Conservation (phyloP, 2,329 filamentous ascomycete genomes). For the Hymenoscyphus fructigenus region DNA sequence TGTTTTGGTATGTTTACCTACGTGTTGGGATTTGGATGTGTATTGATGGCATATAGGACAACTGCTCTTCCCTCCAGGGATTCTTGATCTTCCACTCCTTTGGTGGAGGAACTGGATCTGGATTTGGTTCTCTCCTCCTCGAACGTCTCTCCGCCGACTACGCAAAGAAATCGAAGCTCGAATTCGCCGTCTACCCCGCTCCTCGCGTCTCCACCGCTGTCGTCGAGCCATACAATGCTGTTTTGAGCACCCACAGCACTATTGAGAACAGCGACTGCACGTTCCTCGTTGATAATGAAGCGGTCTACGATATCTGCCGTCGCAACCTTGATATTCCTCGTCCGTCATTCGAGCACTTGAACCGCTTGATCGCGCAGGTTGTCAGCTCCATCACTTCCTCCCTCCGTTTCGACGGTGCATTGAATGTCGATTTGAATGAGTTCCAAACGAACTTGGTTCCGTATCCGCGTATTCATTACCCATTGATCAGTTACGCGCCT, state of each 20-base stretch:
- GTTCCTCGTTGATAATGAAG: slow-evolving; percentile 68
- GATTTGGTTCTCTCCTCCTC: slow-evolving; percentile 63
- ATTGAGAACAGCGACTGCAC: slow-evolving; percentile 69
- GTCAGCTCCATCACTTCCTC: slow-evolving; percentile 67
- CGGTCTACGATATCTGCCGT: slow-evolving; percentile 66
- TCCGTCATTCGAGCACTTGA: slow-evolving; percentile 63
- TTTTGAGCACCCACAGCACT: slow-evolving; percentile 56
- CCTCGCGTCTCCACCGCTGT: slow-evolving; percentile 65
- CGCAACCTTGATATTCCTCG: slow-evolving; percentile 64
- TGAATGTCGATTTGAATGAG: slow-evolving; percentile 68
- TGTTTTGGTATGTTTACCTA: slow-evolving; percentile 49
- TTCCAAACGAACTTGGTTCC: slow-evolving; percentile 70
- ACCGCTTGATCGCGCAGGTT: slow-evolving; percentile 66
- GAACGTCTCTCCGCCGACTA: slow-evolving; percentile 65
- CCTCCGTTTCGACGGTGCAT: slow-evolving; percentile 62
- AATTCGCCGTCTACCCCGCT: slow-evolving; percentile 65
- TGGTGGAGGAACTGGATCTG: slow-evolving; percentile 66
- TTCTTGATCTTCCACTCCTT: slow-evolving; percentile 71
- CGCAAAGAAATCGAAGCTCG: slow-evolving; percentile 67
- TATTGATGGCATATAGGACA: slow-evolving; percentile 46
- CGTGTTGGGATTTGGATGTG: slow-evolving; percentile 6
- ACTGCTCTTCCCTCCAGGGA: slow-evolving; percentile 64
- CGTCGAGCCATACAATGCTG: slow-evolving; percentile 67
- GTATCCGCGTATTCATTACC: slow-evolving; percentile 67
- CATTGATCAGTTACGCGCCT: slow-evolving; percentile 63